Base-by-base conservation (phyloP, 352 stramenopile genomes). In the Globisporangium perplexum region DNA sequence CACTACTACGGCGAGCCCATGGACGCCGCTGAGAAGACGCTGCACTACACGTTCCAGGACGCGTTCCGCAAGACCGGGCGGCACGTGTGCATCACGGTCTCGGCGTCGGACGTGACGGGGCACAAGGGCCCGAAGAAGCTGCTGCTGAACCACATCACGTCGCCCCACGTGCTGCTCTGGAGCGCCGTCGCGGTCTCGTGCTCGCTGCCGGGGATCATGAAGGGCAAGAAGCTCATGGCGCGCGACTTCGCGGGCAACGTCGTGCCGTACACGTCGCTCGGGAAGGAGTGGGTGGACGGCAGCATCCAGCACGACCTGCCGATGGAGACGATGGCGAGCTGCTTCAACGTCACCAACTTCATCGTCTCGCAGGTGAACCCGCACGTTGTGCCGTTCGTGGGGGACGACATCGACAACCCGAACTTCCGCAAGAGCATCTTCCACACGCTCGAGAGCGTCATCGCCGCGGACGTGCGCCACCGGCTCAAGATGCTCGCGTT, bases 321-420 rank as follows among this genome's bases (percentile, higher is more conserved):
- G 6, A 97, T 98, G 79, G 89, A 97, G 72, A 84, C 88, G 3
- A 97, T 98, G 72, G 83, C 89, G 15, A 96, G 88, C 50, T 71
- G 94, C 18, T 97, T 98, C 69, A 96, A 97, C 61, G 87, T 97
- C n/a, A 93, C 79, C 36, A 96, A 96, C 63, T 97, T 93, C 64
- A 88, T 97, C 57, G 90, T 97, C 18, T 86, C 74, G 1, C 78
- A 89, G 44, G 78, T 88, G 44, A 97, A 96, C 48, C 93, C 92
- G 51, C 86, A 97, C 57, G 86, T 97, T n/a, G 78, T 96, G 18
- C 88, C 91, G 22, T 96, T 98, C 56, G 68, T 97, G 7, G 84
- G 92, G 39, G 93, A 97, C 57, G 80, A 96, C 57, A 79, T 98
- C 31, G 68, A 88, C 59, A 78, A 77, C 44, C 74, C 74, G 18